Evolutionary conservation across 2,329 filamentous ascomycete species (phyloP), one percentile per base, ranked within the genome.

Genomic region (Scleromitrula shiraiana): DNA sequence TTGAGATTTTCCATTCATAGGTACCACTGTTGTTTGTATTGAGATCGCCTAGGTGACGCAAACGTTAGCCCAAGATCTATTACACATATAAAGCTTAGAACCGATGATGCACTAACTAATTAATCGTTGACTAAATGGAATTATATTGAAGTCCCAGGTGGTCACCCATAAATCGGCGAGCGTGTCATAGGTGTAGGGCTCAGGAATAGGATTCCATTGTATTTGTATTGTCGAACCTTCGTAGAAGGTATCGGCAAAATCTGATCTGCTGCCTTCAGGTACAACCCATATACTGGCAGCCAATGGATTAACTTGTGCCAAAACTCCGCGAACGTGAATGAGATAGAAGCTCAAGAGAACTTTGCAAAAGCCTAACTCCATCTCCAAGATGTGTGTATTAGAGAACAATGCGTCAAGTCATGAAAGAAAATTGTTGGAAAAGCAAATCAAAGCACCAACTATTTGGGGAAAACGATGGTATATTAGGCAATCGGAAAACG

Each of bases 121-220:
- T 5, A 40, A 19, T 7, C 39, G 10, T 7, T 46, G 43, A 19
- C 24, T 32, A n/a, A 14, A 29, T n/a, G 20, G 2, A 1, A 7
- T 23, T 19, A 0, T 12, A 1, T 14, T 2, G 10, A 29, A 40
- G 23, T 46, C 24, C 43, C 35, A 46, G 0, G 26, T 22, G 2
- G 43, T 40, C 15, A 46, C 17, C 35, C 35, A 46, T 10, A 40
- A 19, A 17, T 46, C 39, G 5, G 33, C 29, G 12, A 46, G 19
- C 10, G 17, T 30, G 1, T 19, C 4, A 4, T 39, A 27, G 7
- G 27, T 1, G 22, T 46, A 40, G 4, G 32, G 24, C 6, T 22
- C 33, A 15, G 7, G 17, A 2, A 7, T 9, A 8, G n/a, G 1
- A 6, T 40, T 32, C 35, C 35, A 46, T 17, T 32, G 29, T 8